phyloP scores from a whole-genome alignment of 1,284 basidiomycete genomes.

The Cerioporus squamosus region DNA sequence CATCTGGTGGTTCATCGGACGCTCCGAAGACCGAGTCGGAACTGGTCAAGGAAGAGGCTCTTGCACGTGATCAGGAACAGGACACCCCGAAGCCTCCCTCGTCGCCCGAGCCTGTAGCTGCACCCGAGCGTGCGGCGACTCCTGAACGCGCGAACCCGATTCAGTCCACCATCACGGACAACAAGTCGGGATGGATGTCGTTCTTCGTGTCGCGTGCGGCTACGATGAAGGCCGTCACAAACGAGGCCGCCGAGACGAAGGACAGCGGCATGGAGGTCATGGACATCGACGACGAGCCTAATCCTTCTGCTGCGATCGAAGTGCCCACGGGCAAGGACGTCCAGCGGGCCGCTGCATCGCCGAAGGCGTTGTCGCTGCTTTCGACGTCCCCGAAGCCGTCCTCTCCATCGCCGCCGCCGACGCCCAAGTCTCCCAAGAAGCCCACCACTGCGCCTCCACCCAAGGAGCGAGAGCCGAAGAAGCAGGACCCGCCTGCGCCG shows the following conservation, averaged over 20 bases:
- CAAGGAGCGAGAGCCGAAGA: conserved; percentile 34
- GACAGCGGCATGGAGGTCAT: conserved; percentile 67
- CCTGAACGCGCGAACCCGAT: conserved; percentile 40
- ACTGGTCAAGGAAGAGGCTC: conserved; percentile 47
- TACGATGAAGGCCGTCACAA: conserved; percentile 45
- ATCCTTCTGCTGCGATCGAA: conserved; percentile 19
- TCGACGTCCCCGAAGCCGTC: conserved; percentile 7
- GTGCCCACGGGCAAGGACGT: conserved; percentile 9
- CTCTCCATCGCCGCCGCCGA: conserved; percentile 2
- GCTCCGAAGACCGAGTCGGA: conserved; percentile 46
- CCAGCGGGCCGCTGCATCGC: not conserved
- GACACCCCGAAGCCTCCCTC: not conserved
- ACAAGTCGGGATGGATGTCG: conserved; percentile 55
- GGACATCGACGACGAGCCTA: conserved; percentile 63
- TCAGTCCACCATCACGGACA: conserved; percentile 39
- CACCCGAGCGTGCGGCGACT: not conserved
- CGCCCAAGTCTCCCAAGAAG: conserved; percentile 17
- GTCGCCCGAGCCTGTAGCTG: not conserved
- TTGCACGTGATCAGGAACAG: conserved; percentile 36
- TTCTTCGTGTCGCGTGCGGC: conserved; percentile 58
- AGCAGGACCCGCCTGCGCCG: conserved; percentile 37
- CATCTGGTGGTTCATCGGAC: not conserved
- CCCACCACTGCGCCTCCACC: conserved; percentile 6
- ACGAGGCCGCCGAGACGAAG: conserved; percentile 35
- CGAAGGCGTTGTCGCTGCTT: not conserved